phyloP scores from a whole-genome alignment of 2,329 filamentous ascomycete species.

The Exutisphaerella laricina region DNA sequence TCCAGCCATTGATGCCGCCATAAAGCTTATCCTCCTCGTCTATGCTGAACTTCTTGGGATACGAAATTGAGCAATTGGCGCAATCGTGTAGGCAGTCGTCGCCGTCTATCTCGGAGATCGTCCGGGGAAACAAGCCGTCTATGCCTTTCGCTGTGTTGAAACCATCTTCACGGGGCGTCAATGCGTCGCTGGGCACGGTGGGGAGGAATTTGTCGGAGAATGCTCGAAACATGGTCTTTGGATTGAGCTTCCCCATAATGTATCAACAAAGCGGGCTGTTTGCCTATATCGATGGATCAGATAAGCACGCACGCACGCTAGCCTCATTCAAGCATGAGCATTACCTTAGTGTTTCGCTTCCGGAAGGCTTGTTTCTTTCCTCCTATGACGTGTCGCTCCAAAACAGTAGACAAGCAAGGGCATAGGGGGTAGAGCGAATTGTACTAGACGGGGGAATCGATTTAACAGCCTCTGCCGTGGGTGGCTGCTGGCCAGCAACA shows the following conservation, averaged over 20 bases:
- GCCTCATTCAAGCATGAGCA: too few relatives aligned
- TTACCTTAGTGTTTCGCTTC: too few relatives aligned
- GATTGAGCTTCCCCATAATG: neutral
- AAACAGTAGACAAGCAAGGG: too few relatives aligned
- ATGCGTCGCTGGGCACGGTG: constrained; percentile 19
- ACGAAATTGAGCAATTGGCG: constrained; percentile 69
- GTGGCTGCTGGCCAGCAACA: neutral
- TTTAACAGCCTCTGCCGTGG: neutral
- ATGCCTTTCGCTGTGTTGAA: constrained; percentile 46
- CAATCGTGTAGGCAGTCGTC: constrained; percentile 89
- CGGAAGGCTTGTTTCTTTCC: too few relatives aligned
- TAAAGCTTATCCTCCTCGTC: constrained; percentile 76
- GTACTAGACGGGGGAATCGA: too few relatives aligned
- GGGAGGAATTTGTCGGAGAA: constrained; percentile 17
- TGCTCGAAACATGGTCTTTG: constrained; percentile 16
- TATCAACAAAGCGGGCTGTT: neutral
- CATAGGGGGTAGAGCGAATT: too few relatives aligned
- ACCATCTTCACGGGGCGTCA: constrained; percentile 32
- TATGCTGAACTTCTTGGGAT: constrained; percentile 67
- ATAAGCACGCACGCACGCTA: neutral
- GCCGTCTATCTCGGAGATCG: constrained; percentile 71
- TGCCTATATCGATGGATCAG: neutral
- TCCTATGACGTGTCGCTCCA: too few relatives aligned
- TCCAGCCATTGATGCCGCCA: constrained; percentile 79
- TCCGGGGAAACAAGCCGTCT: constrained; percentile 64